phyloP scores from a whole-genome alignment of 305 asterid genomes.

The Withania somnifera region DNA sequence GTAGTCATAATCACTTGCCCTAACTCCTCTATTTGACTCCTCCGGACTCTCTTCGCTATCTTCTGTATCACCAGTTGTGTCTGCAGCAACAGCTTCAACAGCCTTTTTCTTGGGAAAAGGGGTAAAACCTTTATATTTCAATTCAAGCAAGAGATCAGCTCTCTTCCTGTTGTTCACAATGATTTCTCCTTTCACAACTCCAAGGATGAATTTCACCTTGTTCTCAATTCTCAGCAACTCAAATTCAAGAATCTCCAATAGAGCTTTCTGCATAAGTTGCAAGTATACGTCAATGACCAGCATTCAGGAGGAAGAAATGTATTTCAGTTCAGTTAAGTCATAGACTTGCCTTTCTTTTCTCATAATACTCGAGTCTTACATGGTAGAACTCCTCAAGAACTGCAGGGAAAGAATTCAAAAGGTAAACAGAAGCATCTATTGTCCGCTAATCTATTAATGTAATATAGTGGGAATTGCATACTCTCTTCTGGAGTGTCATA shows the following conservation, averaged over 20 bases:
- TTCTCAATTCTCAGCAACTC: constrained; percentile 73
- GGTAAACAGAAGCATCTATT: background rate
- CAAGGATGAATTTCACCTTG: constrained; percentile 64
- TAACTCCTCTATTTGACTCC: constrained; percentile 29
- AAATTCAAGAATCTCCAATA: constrained; percentile 56
- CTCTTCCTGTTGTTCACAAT: constrained; percentile 77
- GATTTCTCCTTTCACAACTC: constrained; percentile 78
- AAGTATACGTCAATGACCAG: background rate
- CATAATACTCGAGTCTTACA: constrained; percentile 68
- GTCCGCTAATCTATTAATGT: background rate
- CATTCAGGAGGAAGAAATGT: background rate
- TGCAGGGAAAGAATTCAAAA: constrained; percentile 22
- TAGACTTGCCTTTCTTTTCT: constrained; percentile 61
- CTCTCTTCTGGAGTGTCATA: constrained; percentile 92
- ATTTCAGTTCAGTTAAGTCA: background rate
- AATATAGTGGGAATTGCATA: constrained; percentile 20
- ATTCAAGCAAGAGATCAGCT: constrained; percentile 65
- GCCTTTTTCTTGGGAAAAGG: constrained; percentile 69
- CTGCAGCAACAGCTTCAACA: constrained; percentile 55
- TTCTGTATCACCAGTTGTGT: constrained; percentile 47
- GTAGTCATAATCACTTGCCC: constrained; percentile 82
- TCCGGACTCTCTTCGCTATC: constrained; percentile 53
- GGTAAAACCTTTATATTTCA: constrained; percentile 81
- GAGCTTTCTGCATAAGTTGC: constrained; percentile 44
- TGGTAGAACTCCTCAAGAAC: constrained; percentile 85